Percentiles rank a stretch among this genome's conserved stretches.
These are phyloP conservation scores for Neofusicoccum sp. DNA, from an alignment of 2,329 filamentous ascomycete species.

Conservation along the genomic window DNA sequence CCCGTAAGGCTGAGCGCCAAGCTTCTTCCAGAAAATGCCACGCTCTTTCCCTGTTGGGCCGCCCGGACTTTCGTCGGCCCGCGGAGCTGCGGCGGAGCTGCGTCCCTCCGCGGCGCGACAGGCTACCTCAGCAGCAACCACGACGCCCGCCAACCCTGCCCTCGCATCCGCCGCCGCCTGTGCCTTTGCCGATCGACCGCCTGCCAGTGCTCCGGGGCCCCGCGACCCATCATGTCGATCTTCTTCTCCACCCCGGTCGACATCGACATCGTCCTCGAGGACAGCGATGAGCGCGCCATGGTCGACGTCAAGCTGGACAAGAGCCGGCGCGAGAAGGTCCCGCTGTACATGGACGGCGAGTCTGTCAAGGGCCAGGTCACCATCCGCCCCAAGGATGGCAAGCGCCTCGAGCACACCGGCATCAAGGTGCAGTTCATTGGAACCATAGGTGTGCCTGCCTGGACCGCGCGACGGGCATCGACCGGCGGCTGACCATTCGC, in stretches of 20 bases:
- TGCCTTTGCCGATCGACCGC: constrained; percentile 2
- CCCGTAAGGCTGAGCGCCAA: constrained; percentile 16
- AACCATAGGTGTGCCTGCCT: constrained; percentile 71
- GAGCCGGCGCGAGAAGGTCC: constrained; percentile 94
- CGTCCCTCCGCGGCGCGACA: neutral
- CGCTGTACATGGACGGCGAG: constrained; percentile 96
- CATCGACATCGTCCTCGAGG: constrained; percentile 97
- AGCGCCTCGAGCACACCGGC: constrained; percentile 94
- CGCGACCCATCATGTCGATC: constrained; percentile 72
- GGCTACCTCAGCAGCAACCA: neutral
- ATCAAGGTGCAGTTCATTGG: constrained; percentile 99
- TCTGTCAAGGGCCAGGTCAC: constrained; percentile 97
- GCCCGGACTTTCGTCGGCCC: neutral
- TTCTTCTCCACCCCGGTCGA: constrained; percentile 94
- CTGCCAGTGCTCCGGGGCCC: constrained; percentile 7
- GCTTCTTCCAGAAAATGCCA: constrained; percentile 13
- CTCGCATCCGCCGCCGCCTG: neutral
- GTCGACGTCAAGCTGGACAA: constrained; percentile 99
- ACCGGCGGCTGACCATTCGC: constrained; percentile 13
- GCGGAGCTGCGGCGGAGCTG: neutral
- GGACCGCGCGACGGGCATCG: neutral
- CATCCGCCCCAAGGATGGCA: constrained; percentile 94
- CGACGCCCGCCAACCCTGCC: constrained; percentile 12
- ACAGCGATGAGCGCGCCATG: constrained; percentile 89
- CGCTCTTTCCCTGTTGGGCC: neutral